Conservation (phyloP, 108 stramenopile species). For the Conticribra weissflogii region DNA sequence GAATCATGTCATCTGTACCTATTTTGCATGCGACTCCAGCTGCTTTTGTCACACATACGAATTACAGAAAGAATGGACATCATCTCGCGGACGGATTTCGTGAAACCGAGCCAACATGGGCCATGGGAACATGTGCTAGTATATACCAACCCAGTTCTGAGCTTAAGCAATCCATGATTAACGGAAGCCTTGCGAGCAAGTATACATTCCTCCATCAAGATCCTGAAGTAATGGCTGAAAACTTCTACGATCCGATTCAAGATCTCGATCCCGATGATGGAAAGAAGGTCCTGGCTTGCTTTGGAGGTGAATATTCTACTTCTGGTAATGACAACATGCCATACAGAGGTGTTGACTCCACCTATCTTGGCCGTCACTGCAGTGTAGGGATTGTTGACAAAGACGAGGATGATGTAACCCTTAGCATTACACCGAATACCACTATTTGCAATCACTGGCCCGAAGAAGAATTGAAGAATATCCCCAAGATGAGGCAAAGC, state of each 20-base stretch:
- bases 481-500: conserved; percentile 53
- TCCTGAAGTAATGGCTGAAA: conserved; percentile 41
- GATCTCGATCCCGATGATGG: conserved; percentile 56
- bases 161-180: conserved; percentile 36
- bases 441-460: conserved; percentile 55
- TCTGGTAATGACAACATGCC: conserved; percentile 43
- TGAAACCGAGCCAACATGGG: conserved; percentile 49
- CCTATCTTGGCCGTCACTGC: conserved; percentile 55
- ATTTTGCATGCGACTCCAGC: conserved; percentile 67
- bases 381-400: conserved; percentile 27
- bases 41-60: conserved; percentile 58
- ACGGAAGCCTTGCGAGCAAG: conserved; percentile 40
- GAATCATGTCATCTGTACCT: conserved; percentile 61
- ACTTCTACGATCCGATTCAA: conserved; percentile 45
- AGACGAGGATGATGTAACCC: conserved; percentile 35
- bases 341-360: conserved; percentile 52
- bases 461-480: conserved; percentile 48
- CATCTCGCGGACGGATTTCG: conserved; percentile 33
- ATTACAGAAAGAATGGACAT: conserved; percentile 40
- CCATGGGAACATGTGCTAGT: conserved; percentile 44
- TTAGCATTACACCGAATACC: conserved; percentile 31
- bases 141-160: conserved; percentile 43
- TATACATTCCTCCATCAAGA: conserved; percentile 56
- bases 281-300: conserved; percentile 58
- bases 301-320: conserved; percentile 45